Base-by-base conservation (phyloP, 129 eudicot species). In the Flaveria ramosissima region DNA sequence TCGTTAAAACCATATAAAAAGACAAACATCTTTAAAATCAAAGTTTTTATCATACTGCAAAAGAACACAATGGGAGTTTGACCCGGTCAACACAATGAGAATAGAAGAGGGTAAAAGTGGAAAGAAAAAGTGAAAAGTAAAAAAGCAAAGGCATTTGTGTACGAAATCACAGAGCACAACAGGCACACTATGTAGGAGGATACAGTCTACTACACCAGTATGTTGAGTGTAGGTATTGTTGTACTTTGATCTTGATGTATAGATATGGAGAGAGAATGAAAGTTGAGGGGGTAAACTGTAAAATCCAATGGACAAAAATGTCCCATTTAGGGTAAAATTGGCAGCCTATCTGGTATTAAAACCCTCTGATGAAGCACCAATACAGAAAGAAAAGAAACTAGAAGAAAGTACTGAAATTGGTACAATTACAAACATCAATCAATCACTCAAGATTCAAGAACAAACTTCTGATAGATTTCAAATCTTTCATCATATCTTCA, bases 21-120 rank as follows among this genome's bases (percentile, higher is more conserved):
- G 39, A 24, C 23, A 13, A 61, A 42, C 15, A 1, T 15, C 17
- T 71, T 52, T 61, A 20, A 12, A 60, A 27, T 9, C 8, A 16
- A 27, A 7, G 1, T 15, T 3, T 9, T 36, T 14, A 55, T 53
- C 21, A 50, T 42, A 14, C 45, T 23, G 42, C 19, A 9, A 39
- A 42, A 55, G 46, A 17, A 3, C n/a, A 17, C 23, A 39, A 23
- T 0, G 59, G 74, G 78, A 50, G 70, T 60, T 77, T 87, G 90
- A 78, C 87, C 66, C 60, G 94, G 98, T 93, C 98, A 90, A 90
- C 90, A 84, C 79, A 79, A 75, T 67, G 78, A 73, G 55, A 68
- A 23, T 52, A 39, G 78, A 59, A 19, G 82, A 62, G 71, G 83
- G 83, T 64, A 48, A 78, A 66, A 56, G 83, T 83, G 85, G 66